These are phyloP conservation scores for Litchi chinensis DNA, from an alignment of 345 rosid genomes.

Conservation along the genomic window DNA sequence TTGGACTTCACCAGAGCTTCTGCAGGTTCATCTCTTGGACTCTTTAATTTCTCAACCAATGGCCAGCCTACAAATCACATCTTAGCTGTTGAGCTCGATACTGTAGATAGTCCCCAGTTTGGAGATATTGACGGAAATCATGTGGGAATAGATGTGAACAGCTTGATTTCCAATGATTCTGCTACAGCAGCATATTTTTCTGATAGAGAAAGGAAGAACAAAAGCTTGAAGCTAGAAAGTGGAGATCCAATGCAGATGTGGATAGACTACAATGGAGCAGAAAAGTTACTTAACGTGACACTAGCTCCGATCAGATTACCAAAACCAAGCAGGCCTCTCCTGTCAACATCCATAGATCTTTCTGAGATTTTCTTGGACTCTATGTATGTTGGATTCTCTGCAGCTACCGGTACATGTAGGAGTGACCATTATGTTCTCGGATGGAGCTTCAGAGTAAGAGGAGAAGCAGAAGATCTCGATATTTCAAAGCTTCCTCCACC, in stretches of 20 bases:
- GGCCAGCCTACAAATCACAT: slow-evolving; percentile 18
- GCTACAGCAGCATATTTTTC: slow-evolving; percentile 39
- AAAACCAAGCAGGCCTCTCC: slow-evolving; percentile 47
- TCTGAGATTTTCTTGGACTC: slow-evolving; percentile 36
- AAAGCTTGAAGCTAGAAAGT: slow-evolving; percentile 38
- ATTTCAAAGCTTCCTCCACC: slow-evolving; percentile 51
- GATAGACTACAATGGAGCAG: slow-evolving; percentile 52
- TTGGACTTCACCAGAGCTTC: slow-evolving; percentile 17
- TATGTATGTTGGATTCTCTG: slow-evolving; percentile 54
- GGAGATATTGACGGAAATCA: slow-evolving; percentile 49
- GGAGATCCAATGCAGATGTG: slow-evolving; percentile 48
- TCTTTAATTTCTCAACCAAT: neutral
- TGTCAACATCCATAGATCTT: slow-evolving; percentile 46
- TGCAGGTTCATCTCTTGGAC: slow-evolving; percentile 21
- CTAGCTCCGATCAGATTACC: slow-evolving; percentile 36
- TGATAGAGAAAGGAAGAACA: slow-evolving; percentile 18
- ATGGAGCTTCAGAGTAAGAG: slow-evolving; percentile 60
- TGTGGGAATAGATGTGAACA: slow-evolving; percentile 56
- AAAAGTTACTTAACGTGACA: slow-evolving; percentile 43
- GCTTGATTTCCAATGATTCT: slow-evolving; percentile 34
- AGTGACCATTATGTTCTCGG: slow-evolving; percentile 49
- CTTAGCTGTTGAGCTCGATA: slow-evolving; percentile 55
- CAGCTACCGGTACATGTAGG: slow-evolving; percentile 39
- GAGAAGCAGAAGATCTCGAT: slow-evolving; percentile 41
- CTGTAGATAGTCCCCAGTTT: slow-evolving; percentile 39